Conservation (phyloP, 2,329 filamentous ascomycete species). For the Madurella mycetomatis region DNA sequence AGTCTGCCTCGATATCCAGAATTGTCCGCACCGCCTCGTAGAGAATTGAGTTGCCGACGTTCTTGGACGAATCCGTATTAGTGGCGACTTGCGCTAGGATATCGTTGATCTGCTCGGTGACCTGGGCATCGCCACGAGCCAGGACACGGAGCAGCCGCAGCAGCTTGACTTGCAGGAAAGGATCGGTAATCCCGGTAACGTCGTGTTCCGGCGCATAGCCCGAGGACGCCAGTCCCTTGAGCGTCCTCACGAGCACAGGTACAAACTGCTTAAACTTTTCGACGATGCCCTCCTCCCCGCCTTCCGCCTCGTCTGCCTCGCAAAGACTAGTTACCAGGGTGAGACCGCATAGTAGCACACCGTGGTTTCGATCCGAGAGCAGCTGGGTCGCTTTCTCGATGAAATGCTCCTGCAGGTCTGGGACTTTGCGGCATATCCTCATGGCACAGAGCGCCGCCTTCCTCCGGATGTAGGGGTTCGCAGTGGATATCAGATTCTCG, state of each 20-base stretch:
- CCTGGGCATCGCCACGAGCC: slow-evolving; percentile 77
- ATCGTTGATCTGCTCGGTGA: slow-evolving; percentile 97
- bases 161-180: slow-evolving; percentile 96
- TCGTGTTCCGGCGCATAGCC: slow-evolving; percentile 98
- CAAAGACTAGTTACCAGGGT: slow-evolving; percentile 90
- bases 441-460: slow-evolving; percentile 99
- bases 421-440: slow-evolving; percentile 97
- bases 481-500: slow-evolving; percentile 83
- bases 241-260: slow-evolving; percentile 78
- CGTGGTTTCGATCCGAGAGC: slow-evolving; percentile 89
- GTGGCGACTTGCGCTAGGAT: slow-evolving; percentile 96
- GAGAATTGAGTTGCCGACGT: slow-evolving; percentile 95
- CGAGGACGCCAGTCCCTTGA: slow-evolving; percentile 89
- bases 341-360: slow-evolving; percentile 86
- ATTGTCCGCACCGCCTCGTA: slow-evolving; percentile 98
- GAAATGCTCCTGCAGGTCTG: slow-evolving; percentile 95
- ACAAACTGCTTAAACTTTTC: slow-evolving; percentile 87
- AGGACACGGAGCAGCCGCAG: slow-evolving; percentile 80
- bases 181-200: slow-evolving; percentile 95
- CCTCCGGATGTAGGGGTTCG: slow-evolving; percentile 96
- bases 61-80: slow-evolving; percentile 97
- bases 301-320: slow-evolving; percentile 89
- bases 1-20: slow-evolving; percentile 96
- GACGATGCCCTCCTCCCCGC: slow-evolving; percentile 81
- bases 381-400: slow-evolving; percentile 87